Percentiles rank a stretch among this genome's conserved stretches.
Evolutionary conservation across 495 filamentous ascomycete species (phyloP).

Genomic region (Neurospora sp.): DNA sequence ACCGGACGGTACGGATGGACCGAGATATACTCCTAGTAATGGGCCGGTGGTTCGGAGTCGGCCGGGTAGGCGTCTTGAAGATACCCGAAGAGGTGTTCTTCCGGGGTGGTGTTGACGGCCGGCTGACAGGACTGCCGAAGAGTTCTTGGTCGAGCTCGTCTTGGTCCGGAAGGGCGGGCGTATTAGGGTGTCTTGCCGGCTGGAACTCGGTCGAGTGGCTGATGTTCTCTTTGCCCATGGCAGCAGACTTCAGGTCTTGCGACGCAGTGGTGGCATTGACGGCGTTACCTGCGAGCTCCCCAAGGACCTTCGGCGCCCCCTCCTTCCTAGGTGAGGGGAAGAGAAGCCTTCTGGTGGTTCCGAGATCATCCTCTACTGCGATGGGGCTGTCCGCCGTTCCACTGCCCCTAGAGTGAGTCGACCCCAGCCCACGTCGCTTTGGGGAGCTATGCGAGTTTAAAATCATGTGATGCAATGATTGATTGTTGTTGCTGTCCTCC

Average conservation of each 20-base stretch:
- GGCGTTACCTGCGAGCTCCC: constrained; percentile 47
- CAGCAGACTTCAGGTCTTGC: constrained; percentile 24
- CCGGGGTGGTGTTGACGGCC: constrained; percentile 55
- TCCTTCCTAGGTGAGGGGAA: constrained; percentile 65
- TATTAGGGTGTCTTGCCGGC: constrained; percentile 10
- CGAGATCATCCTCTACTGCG: constrained; percentile 43
- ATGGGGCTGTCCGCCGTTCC: constrained; percentile 60
- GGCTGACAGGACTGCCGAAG: constrained; percentile 40
- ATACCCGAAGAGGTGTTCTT: constrained; percentile 34
- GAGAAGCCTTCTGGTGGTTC: constrained; percentile 63
- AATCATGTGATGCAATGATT: constrained; percentile 3
- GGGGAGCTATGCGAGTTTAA: constrained; percentile 28
- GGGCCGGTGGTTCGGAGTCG: constrained; percentile 46
- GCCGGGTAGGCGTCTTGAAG: constrained; percentile 48
- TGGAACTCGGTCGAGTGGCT: background rate
- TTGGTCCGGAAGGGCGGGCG: constrained; percentile 18
- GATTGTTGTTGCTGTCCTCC: constrained; percentile 23
- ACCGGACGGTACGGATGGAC: constrained; percentile 35
- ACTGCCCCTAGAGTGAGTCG: constrained; percentile 35
- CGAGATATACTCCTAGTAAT: constrained; percentile 46
- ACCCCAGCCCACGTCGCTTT: constrained; percentile 23
- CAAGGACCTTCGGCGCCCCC: constrained; percentile 46
- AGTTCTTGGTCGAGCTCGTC: constrained; percentile 46
- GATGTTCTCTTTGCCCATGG: constrained; percentile 32
- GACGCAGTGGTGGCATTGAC: constrained; percentile 33